Base-by-base conservation (phyloP, 768 basidiomycete species). In the Boletus edulis region DNA sequence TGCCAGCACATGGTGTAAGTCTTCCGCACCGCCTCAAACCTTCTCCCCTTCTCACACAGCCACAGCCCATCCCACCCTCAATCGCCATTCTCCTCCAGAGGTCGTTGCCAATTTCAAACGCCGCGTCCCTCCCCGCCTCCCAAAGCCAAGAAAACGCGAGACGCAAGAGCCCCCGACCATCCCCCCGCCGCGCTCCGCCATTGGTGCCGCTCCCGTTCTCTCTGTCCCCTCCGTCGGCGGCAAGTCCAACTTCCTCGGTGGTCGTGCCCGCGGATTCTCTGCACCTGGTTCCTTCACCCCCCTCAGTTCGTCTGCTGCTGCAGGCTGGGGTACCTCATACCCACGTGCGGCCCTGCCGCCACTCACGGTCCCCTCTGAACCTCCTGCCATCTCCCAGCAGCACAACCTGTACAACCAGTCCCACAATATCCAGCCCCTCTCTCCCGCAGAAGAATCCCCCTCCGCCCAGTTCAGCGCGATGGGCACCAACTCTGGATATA, bases 1-100 rank as follows among this genome's bases (percentile, higher is more conserved):
- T 76, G 94, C 93, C 14, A 94, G 91, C 72, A 94, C 93, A 59
- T 97, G 94, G 94, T 94, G 93, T 95, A 78, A 70, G 93, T 83
- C 27, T 56, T 49, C 27, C 55, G 46, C 56, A 47, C 58, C 50
- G 52, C 58, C 61, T 61, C 55, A 35, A 58, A 43, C 37, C 56
- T 61, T 46, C 22, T 56, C 51, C 20, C 52, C 56, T 65, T 67
- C 62, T 62, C 0, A 60, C 65, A 61, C 56, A 55, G 60, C 56
- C 67, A 59, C 69, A 93, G 93, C 94, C 6, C 94, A 97, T 62
- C 91, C 91, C 8, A 93, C 90, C 37, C 84, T 97, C 65, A 92
- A 91, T 72, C 86, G 94, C 52, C 87, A 91, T 70, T 97, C 94
- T 1, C 86, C 91, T 3, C 82, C 90, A 52, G 94, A 92, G 58